Base-by-base conservation (phyloP, 495 filamentous ascomycete species). In the Schizothecium vesticola region DNA sequence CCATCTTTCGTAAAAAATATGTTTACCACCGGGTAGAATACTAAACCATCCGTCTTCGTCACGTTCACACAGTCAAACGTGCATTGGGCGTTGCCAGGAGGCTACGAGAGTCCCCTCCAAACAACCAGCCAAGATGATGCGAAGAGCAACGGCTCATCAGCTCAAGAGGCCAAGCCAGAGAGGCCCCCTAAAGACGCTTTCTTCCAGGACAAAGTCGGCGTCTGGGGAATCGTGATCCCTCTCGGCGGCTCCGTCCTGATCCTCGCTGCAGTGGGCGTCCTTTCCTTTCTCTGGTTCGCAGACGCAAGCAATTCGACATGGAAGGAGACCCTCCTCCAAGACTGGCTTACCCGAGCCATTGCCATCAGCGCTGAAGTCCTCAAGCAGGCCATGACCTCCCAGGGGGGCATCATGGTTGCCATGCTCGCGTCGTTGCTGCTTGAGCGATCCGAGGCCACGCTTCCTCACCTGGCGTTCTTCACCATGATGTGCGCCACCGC, bases 311-410 rank as follows among this genome's bases (percentile, higher is more conserved):
- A 29, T 26, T 5, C 3, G 6, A 3, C 36, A 3, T 66, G 64
- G 64, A 3, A n/a, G 3, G 12, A 36, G 7, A 29, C 59, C 2
- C 19, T 59, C 1, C 5, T 22, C n/a, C 3, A 16, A 3, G 33
- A 59, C 13, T 66, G 64, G 64, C 13, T 43, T 12, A 10, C 51
- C 10, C 6, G 19, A n/a, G 56, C 64, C 3, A 26, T 66, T 9
- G 55, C 64, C 24, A 66, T 66, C 8, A 59, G 64, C 64, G 22
- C 64, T 12, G 64, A 59, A 12, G 64, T 59, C 22, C 3, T 59
- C 24, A 59, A 59, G 25, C 21, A 26, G 19, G 25, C 56, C 26
- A 66, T 59, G 3, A n/a, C 3, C 3, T 59, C 33, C 19, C 21
- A 36, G 19, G 6, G 21, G 21, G 64, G 51, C 3, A 3, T 59